phyloP scores from a whole-genome alignment of 352 stramenopile species.

The Globisporangium camurandrum region DNA sequence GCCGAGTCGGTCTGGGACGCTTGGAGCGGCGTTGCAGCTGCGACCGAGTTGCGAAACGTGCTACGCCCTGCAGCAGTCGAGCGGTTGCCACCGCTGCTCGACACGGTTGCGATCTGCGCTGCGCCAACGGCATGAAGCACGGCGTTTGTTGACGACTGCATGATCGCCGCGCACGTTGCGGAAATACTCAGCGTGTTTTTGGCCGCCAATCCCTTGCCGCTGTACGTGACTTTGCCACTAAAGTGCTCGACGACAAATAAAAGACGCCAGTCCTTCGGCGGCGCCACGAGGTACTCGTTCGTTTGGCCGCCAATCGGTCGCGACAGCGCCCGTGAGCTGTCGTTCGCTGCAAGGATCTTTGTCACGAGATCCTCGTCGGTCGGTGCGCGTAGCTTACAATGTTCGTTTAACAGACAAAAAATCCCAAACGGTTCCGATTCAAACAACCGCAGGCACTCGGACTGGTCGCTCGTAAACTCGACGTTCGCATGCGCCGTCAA shows the following conservation, averaged over 20 bases:
- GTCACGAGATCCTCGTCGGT: slow-evolving; percentile 77
- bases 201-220: slow-evolving; percentile 49
- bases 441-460: slow-evolving; percentile 61
- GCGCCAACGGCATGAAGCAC: slow-evolving; percentile 63
- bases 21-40: slow-evolving; percentile 24
- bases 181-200: slow-evolving; percentile 77
- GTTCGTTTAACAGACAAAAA: slow-evolving; percentile 62
- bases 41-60: slow-evolving; percentile 38
- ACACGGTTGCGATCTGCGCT: slow-evolving; percentile 52
- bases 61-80: slow-evolving; percentile 11
- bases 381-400: slow-evolving; percentile 48
- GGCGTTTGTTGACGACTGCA: slow-evolving; percentile 79
- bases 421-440: slow-evolving; percentile 70
- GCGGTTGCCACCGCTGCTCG: slow-evolving; percentile 31
- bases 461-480: slow-evolving; percentile 42
- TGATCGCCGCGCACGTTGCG: slow-evolving; percentile 70
- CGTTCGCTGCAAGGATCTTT: slow-evolving; percentile 70
- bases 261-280: slow-evolving; percentile 67
- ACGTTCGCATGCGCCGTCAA: slow-evolving; percentile 48
- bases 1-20: slow-evolving; percentile 27
- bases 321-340: slow-evolving; percentile 35
- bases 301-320: slow-evolving; percentile 55
- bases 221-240: slow-evolving; percentile 67
- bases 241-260: slow-evolving; percentile 75
- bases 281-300: slow-evolving; percentile 59